These are phyloP conservation scores for Arabidopsis hybrid DNA, from an alignment of 441 rosid species.

Conservation along the genomic window DNA sequence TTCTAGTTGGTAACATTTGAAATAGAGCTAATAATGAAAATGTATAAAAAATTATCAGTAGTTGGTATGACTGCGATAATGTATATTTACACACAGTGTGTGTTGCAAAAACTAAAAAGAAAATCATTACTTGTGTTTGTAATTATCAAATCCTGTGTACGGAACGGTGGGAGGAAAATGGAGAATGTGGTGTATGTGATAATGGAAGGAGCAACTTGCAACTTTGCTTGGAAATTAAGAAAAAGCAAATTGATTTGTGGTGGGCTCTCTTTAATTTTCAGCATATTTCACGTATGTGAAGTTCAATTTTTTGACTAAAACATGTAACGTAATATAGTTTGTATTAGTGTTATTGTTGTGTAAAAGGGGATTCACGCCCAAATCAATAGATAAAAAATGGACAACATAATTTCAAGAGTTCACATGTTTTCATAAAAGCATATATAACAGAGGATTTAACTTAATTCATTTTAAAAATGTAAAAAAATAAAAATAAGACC, in stretches of 20 bases:
- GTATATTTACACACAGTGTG: not conserved
- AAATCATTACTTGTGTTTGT: slow-evolving; percentile 32
- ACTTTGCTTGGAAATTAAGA: slow-evolving; percentile 71
- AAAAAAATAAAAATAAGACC: no score
- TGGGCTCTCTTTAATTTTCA: slow-evolving; percentile 53
- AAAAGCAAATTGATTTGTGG: slow-evolving; percentile 50
- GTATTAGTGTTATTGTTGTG: no score
- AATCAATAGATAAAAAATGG: no score
- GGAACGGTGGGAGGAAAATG: slow-evolving; percentile 48
- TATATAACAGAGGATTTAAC: not conserved
- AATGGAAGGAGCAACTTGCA: slow-evolving; percentile 56
- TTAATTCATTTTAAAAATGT: not conserved
- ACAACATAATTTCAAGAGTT: not conserved
- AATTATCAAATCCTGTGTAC: slow-evolving; percentile 32
- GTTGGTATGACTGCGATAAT: slow-evolving; percentile 13
- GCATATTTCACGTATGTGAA: slow-evolving; percentile 30
- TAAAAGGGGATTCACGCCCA: not conserved
- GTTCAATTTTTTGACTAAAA: not conserved
- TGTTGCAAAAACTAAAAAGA: slow-evolving; percentile 9
- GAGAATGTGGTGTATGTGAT: slow-evolving; percentile 39
- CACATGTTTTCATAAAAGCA: not conserved
- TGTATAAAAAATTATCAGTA: not conserved
- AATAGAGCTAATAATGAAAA: not conserved
- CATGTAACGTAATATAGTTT: not conserved
- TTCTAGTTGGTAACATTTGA: not conserved